A percentile compares a stretch with the other conserved stretches of the same genome.
These are phyloP conservation scores for Begonia peltatifolia DNA, from an alignment of 306 rosid species.

Conservation along the genomic window DNA sequence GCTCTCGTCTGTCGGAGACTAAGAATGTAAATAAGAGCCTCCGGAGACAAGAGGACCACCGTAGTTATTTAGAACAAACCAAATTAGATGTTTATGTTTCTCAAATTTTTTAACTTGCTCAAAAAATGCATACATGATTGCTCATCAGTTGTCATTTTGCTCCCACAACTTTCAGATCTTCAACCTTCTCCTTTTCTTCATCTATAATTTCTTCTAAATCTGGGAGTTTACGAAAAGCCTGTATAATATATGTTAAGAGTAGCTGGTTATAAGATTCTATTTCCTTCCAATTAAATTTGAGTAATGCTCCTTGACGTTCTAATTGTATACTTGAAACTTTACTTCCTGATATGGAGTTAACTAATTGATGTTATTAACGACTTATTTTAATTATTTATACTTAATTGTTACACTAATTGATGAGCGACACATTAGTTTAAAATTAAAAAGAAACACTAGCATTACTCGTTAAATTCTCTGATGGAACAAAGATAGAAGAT, in stretches of 20 bases:
- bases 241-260: not conserved
- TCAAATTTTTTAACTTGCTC: too few relatives aligned
- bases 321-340: too few relatives aligned
- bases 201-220: not conserved
- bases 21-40: too few relatives aligned
- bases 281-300: not conserved
- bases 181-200: not conserved
- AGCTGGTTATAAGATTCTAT: not conserved
- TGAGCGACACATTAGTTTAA: not conserved
- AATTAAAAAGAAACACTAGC: not conserved
- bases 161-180: not conserved
- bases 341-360: too few relatives aligned
- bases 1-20: too few relatives aligned
- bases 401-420: not conserved
- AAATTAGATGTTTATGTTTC: too few relatives aligned
- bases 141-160: not conserved
- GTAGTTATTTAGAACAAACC: too few relatives aligned
- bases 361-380: not conserved
- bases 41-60: too few relatives aligned
- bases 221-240: slow-evolving; percentile 9
- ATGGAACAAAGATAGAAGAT: not conserved
- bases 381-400: not conserved
- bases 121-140: too few relatives aligned
- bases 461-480: not conserved
- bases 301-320: not conserved